Conservation (phyloP, 1,284 basidiomycete genomes). For the Moniliophthora roreri region DNA sequence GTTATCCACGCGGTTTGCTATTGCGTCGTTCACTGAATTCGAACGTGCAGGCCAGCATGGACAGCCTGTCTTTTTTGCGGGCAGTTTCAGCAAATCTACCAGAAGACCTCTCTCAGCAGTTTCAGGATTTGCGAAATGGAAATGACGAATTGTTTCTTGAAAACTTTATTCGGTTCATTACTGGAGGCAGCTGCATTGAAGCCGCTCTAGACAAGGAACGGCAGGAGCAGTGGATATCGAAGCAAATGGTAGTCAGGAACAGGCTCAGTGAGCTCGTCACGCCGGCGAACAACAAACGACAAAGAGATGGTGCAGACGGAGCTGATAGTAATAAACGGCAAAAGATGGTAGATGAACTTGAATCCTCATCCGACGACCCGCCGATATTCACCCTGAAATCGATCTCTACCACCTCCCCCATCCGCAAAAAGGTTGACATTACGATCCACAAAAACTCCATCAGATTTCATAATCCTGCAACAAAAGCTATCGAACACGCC, state of each 20-base stretch:
- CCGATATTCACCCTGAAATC: conserved; percentile 56
- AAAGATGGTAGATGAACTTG: conserved; percentile 7
- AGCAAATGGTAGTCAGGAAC: conserved; percentile 18
- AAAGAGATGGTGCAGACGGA: conserved; percentile 13
- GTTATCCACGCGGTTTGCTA: no score
- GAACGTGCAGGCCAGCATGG: no score
- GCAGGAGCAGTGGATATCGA: conserved; percentile 10
- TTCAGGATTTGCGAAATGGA: background rate
- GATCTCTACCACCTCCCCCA: conserved; percentile 62
- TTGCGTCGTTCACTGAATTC: no score
- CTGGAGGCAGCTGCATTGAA: conserved; percentile 20
- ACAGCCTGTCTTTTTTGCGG: background rate
- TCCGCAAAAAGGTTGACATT: conserved; percentile 70
- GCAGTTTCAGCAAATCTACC: background rate
- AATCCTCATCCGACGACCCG: conserved; percentile 15
- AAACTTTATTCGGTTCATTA: conserved; percentile 27
- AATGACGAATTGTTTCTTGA: conserved; percentile 20
- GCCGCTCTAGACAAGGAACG: background rate
- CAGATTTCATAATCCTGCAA: conserved; percentile 46
- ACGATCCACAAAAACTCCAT: conserved; percentile 49
- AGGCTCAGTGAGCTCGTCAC: conserved; percentile 15
- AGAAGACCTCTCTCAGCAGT: background rate
- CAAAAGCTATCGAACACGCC: conserved; percentile 43
- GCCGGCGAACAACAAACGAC: conserved; percentile 19
- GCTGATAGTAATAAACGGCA: conserved; percentile 19